These are phyloP conservation scores for Xylaria sp. DNA, from an alignment of 2,329 filamentous ascomycete genomes.

Conservation along the genomic window DNA sequence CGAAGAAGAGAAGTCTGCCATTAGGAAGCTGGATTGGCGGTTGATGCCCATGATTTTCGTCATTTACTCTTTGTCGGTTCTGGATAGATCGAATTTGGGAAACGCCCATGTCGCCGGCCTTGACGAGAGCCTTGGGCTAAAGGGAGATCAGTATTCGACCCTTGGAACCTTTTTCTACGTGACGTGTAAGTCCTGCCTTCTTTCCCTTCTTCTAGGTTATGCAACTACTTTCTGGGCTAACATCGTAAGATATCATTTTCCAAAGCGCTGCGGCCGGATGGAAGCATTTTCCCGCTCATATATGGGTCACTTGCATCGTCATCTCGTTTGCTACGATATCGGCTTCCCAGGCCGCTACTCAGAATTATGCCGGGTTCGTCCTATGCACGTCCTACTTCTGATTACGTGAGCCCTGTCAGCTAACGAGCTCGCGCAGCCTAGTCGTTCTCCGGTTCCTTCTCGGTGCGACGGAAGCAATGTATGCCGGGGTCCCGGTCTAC, in stretches of 20 bases:
- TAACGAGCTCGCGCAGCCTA: conserved; percentile 37
- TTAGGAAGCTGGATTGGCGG: conserved; percentile 38
- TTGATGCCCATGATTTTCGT: conserved; percentile 43
- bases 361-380: conserved; percentile 52
- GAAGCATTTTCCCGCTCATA: conserved; percentile 44
- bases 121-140: conserved; percentile 45
- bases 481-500: conserved; percentile 54
- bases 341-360: conserved; percentile 54
- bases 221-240: neutral
- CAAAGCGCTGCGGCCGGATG: conserved; percentile 37
- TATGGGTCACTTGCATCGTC: conserved; percentile 57
- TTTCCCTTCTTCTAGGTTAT: neutral
- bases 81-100: conserved; percentile 49
- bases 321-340: conserved; percentile 57
- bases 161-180: conserved; percentile 49
- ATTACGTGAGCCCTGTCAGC: neutral
- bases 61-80: conserved; percentile 50
- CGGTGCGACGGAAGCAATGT: conserved; percentile 55
- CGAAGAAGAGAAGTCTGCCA: conserved; percentile 32
- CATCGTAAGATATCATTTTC: conserved; percentile 35
- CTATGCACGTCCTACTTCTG: too few species aligned
- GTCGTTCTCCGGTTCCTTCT: conserved; percentile 57
- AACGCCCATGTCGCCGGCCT: conserved; percentile 49
- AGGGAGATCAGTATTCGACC: conserved; percentile 43
- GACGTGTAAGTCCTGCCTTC: conserved; percentile 24